A percentile compares a stretch with the other conserved stretches of the same genome.
Conservation (phyloP, 108 stramenopile species). For the Skeletonema grethae region DNA sequence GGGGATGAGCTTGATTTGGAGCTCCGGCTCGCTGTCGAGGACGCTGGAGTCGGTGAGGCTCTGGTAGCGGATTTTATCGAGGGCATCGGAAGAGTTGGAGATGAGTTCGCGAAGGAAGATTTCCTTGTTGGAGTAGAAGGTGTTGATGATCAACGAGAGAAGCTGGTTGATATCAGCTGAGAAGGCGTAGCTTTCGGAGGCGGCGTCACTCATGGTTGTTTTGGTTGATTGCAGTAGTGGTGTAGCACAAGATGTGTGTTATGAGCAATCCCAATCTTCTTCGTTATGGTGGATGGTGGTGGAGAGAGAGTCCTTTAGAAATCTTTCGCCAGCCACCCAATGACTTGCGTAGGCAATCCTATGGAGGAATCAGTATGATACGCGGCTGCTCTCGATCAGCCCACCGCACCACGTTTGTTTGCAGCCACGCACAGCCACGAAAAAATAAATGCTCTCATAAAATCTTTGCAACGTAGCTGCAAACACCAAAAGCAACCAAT, state of each 20-base stretch:
- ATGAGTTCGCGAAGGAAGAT: constrained; percentile 99
- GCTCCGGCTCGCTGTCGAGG: constrained; percentile 91
- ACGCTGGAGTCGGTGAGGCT: constrained; percentile 94
- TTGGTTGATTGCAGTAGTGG: not conserved
- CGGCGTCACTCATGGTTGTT: constrained; percentile 49
- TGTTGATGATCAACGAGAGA: constrained; percentile 98
- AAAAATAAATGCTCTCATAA: too few species aligned
- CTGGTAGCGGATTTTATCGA: constrained; percentile 99
- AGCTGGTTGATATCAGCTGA: constrained; percentile 99
- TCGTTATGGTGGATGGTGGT: too few species aligned
- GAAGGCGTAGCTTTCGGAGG: constrained; percentile 61
- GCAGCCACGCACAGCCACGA: too few species aligned
- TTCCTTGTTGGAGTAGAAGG: constrained; percentile 99
- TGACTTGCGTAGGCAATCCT: too few species aligned
- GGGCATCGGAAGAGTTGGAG: constrained; percentile 96
- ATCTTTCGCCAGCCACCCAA: too few species aligned
- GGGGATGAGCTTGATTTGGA: constrained; percentile 98
- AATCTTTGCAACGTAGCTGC: too few species aligned
- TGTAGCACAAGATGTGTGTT: too few species aligned
- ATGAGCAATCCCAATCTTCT: constrained; percentile 38
- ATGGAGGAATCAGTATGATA: too few species aligned
- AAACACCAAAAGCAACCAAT: too few species aligned
- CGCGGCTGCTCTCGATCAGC: too few species aligned
- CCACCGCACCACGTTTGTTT: too few species aligned
- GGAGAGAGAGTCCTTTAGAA: too few species aligned